phyloP scores from a whole-genome alignment of 2,329 filamentous ascomycete species.

The Scytalidium lignicola region DNA sequence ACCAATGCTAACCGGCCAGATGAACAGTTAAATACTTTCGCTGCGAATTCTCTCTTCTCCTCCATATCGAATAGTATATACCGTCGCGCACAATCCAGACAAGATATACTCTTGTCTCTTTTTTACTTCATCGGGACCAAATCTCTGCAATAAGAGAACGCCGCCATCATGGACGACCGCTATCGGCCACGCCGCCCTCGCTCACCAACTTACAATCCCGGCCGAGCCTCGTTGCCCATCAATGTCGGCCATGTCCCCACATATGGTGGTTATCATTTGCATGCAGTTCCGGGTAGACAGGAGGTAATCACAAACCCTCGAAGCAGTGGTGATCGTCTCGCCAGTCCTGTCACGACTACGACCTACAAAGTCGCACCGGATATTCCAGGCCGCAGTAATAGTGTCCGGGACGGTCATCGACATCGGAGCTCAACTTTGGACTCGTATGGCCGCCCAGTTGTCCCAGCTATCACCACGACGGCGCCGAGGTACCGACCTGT shows the following conservation, averaged over 20 bases:
- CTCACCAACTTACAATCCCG: constrained; percentile 43
- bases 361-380: constrained; percentile 54
- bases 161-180: constrained; percentile 40
- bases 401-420: constrained; percentile 43
- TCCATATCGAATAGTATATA: too few species aligned
- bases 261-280: constrained; percentile 47
- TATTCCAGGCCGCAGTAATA: constrained; percentile 40
- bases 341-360: constrained; percentile 41
- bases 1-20: not conserved
- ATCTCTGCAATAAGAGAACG: not conserved
- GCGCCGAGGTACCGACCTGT: constrained; percentile 29
- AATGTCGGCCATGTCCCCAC: constrained; percentile 40
- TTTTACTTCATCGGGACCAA: too few species aligned
- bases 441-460: constrained; percentile 42
- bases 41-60: not conserved
- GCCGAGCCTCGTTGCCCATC: constrained; percentile 48
- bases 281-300: constrained; percentile 43
- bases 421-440: constrained; percentile 46
- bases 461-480: constrained; percentile 48
- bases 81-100: too few species aligned
- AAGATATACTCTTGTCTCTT: too few species aligned
- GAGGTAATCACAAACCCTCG: constrained; percentile 29
- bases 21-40: not conserved
- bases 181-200: constrained; percentile 39
- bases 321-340: constrained; percentile 28